Percentiles rank a stretch among this genome's conserved stretches.
Evolutionary conservation across 179 eudicot genomes (phyloP).

Genomic region (Carnegiea gigantea): DNA sequence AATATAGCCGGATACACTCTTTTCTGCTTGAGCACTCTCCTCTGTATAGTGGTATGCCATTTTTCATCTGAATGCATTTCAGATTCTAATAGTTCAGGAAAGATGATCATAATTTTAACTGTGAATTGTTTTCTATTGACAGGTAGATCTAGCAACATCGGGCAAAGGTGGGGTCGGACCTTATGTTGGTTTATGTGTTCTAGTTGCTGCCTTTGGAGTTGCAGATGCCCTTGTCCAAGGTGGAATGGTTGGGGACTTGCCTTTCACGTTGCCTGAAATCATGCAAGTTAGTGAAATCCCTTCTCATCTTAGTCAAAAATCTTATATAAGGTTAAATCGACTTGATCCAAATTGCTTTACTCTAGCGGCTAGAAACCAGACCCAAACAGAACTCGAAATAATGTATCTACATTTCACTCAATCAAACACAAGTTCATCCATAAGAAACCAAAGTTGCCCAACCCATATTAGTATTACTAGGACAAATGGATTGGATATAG

Average conservation of each 20-base stretch:
- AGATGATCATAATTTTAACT: neutral
- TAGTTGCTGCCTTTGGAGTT: slow-evolving; percentile 54
- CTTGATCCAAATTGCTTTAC: neutral
- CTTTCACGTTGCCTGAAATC: slow-evolving; percentile 65
- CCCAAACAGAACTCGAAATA: neutral
- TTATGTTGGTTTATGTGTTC: slow-evolving; percentile 46
- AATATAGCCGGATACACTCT: slow-evolving; percentile 45
- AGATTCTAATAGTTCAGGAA: neutral
- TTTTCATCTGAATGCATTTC: neutral
- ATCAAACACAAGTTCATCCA: neutral
- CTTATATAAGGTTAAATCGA: neutral
- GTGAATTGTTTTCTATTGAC: slow-evolving; percentile 3
- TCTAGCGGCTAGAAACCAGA: neutral
- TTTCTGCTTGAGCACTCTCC: slow-evolving; percentile 38
- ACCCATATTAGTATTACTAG: too few species aligned
- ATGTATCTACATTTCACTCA: neutral
- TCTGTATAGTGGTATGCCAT: slow-evolving; percentile 39
- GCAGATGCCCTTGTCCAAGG: slow-evolving; percentile 77
- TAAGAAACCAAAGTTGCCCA: neutral
- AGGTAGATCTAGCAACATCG: slow-evolving; percentile 59
- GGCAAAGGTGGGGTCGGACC: slow-evolving; percentile 54
- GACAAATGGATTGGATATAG: too few species aligned
- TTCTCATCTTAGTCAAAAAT: neutral
- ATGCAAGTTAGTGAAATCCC: slow-evolving; percentile 42
- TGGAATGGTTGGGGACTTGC: slow-evolving; percentile 63